A percentile compares a stretch with the other conserved stretches of the same genome.
Evolutionary conservation across 768 basidiomycete genomes (phyloP).

Genomic region (Suillus occidentalis): DNA sequence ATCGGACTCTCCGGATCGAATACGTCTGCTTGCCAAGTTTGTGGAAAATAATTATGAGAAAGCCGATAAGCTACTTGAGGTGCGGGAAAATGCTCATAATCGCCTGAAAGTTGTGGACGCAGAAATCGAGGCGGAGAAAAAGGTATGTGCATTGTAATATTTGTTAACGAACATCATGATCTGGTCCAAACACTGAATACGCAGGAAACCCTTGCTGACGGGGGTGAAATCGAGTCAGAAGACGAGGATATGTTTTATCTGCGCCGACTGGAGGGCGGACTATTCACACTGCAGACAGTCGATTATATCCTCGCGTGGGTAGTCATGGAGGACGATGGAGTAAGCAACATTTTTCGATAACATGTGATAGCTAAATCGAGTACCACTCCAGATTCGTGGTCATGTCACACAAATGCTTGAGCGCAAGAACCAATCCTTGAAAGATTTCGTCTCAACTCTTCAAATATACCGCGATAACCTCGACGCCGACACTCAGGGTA

Average conservation of each 20-base stretch:
- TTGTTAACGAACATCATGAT: not conserved
- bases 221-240: conserved; percentile 56
- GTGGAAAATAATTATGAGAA: conserved; percentile 94
- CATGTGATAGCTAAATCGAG: not conserved
- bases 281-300: conserved; percentile 86
- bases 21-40: conserved; percentile 89
- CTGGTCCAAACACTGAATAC: not conserved
- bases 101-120: conserved; percentile 61
- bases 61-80: conserved; percentile 88
- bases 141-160: conserved; percentile 40
- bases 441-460: conserved; percentile 71
- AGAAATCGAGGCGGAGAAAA: conserved; percentile 69
- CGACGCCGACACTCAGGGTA: conserved; percentile 46
- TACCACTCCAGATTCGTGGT: conserved; percentile 58
- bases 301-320: conserved; percentile 97
- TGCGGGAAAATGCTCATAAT: conserved; percentile 67
- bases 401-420: conserved; percentile 77
- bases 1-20: conserved; percentile 78
- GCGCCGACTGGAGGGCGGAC: conserved; percentile 81
- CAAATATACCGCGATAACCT: conserved; percentile 73
- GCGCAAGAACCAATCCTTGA: conserved; percentile 68
- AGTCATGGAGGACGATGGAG: conserved; percentile 97
- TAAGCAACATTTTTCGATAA: conserved; percentile 39
- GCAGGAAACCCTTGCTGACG: conserved; percentile 56
- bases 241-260: conserved; percentile 82